Evolutionary conservation across 495 filamentous ascomycete genomes (phyloP).

Genomic region (Cercophora scortea): DNA sequence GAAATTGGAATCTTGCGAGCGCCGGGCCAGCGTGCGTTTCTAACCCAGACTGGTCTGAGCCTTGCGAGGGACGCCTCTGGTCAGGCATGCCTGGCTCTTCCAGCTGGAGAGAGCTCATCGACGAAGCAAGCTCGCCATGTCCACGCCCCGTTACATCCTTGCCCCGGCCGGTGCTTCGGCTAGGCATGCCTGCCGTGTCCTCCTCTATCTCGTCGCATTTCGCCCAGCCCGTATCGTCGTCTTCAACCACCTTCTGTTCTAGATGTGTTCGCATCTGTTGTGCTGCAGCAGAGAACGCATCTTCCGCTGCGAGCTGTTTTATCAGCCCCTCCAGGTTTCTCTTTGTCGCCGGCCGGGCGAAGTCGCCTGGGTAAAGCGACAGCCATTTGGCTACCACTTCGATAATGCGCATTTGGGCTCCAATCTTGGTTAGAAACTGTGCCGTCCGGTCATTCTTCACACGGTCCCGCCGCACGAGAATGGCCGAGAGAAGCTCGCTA

Average conservation of each 20-base stretch:
- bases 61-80: conserved; percentile 38
- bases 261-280: conserved; percentile 68
- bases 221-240: conserved; percentile 77
- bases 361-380: conserved; percentile 84
- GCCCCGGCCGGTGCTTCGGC: conserved; percentile 4
- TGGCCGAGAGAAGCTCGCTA: conserved; percentile 59
- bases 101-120: conserved; percentile 35
- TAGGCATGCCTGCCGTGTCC: conserved; percentile 22
- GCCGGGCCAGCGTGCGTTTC: conserved; percentile 12
- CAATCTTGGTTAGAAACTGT: conserved; percentile 58
- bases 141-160: conserved; percentile 13
- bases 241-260: conserved; percentile 58
- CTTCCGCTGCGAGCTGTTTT: conserved; percentile 53
- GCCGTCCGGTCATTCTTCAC: conserved; percentile 53
- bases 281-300: conserved; percentile 72
- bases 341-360: conserved; percentile 71
- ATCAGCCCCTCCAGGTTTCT: conserved; percentile 66
- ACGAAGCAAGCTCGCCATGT: conserved; percentile 28
- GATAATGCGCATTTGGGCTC: conserved; percentile 74
- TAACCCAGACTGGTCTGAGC: conserved; percentile 33
- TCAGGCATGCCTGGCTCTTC: conserved; percentile 23
- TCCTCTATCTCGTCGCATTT: conserved; percentile 54
- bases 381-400: conserved; percentile 84
- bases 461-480: conserved; percentile 66
- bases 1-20: conserved; percentile 41